A percentile compares a stretch with the other conserved stretches of the same genome.
These are phyloP conservation scores for Neoboletus brunneissimus DNA, from an alignment of 768 basidiomycete genomes.

Conservation along the genomic window DNA sequence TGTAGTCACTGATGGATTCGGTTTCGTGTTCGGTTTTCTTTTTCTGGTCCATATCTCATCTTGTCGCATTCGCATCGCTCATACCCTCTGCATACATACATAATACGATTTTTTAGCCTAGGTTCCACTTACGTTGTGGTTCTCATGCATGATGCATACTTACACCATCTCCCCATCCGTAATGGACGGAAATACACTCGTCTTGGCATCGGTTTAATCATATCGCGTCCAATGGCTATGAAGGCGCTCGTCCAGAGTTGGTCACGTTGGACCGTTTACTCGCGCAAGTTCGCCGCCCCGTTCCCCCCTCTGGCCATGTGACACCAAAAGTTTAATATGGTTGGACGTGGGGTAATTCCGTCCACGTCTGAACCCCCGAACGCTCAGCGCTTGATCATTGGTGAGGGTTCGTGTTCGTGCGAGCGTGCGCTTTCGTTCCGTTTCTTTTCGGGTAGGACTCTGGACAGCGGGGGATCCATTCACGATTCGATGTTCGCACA, in stretches of 20 bases:
- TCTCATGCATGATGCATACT: not conserved
- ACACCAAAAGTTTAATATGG: not conserved
- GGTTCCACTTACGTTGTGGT: not conserved
- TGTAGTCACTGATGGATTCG: not conserved
- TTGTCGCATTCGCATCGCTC: not conserved
- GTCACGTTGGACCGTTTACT: not conserved
- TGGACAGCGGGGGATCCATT: too few relatives aligned
- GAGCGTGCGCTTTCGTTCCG: too few relatives aligned
- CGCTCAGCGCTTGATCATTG: too few relatives aligned
- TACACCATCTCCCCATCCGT: not conserved
- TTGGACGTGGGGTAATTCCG: not conserved
- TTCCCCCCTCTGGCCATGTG: not conserved
- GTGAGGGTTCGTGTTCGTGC: not conserved
- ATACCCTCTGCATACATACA: not conserved
- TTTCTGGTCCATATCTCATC: not conserved
- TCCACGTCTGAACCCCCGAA: too few relatives aligned
- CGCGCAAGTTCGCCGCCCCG: not conserved
- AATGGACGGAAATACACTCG: not conserved
- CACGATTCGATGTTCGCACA: too few relatives aligned
- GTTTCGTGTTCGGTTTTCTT: not conserved
- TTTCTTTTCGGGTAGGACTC: too few relatives aligned
- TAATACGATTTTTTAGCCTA: not conserved
- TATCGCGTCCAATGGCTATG: not conserved
- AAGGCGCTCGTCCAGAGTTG: not conserved
- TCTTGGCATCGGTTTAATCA: not conserved